A percentile compares a stretch with the other conserved stretches of the same genome.
Evolutionary conservation across 768 basidiomycete species (phyloP).

Genomic region (Auriscalpium vulgare): DNA sequence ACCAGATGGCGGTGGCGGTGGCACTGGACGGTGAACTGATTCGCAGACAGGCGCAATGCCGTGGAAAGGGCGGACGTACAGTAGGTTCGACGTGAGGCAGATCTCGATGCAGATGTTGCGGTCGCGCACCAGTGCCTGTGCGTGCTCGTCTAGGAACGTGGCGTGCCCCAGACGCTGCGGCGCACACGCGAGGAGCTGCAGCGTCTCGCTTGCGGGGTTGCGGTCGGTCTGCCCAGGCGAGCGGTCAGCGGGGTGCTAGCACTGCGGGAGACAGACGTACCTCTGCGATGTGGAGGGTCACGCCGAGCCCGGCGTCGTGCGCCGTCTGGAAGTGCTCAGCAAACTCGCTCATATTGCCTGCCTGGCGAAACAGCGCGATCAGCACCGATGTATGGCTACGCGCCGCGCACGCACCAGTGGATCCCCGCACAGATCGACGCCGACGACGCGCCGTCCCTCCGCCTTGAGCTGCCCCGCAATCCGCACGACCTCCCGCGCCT

Average conservation of each 20-base stretch:
- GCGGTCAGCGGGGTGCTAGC: background rate
- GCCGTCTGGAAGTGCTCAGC: constrained; percentile 44
- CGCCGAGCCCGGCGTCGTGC: constrained; percentile 49
- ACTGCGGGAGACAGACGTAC: constrained; percentile 26
- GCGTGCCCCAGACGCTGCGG: constrained; percentile 76
- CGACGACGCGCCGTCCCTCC: constrained; percentile 59
- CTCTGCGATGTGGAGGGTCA: constrained; percentile 85
- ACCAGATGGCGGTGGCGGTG: no score
- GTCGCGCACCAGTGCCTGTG: constrained; percentile 44
- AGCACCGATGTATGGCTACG: background rate
- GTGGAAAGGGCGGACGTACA: constrained; percentile 34
- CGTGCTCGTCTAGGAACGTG: constrained; percentile 63
- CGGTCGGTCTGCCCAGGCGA: constrained; percentile 30
- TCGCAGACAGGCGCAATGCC: no score
- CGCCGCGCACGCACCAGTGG: constrained; percentile 32
- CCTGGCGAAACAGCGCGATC: constrained; percentile 20
- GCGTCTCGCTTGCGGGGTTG: constrained; percentile 50
- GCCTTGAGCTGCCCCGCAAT: constrained; percentile 46
- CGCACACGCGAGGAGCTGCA: constrained; percentile 47
- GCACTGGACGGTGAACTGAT: no score
- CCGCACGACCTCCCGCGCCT: constrained; percentile 47
- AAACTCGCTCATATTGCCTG: constrained; percentile 49
- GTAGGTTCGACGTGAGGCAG: constrained; percentile 71
- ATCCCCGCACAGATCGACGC: constrained; percentile 77
- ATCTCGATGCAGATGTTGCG: constrained; percentile 66